phyloP scores from a whole-genome alignment of 164 flowering plant genomes.

The Vitis rotundifolia region DNA sequence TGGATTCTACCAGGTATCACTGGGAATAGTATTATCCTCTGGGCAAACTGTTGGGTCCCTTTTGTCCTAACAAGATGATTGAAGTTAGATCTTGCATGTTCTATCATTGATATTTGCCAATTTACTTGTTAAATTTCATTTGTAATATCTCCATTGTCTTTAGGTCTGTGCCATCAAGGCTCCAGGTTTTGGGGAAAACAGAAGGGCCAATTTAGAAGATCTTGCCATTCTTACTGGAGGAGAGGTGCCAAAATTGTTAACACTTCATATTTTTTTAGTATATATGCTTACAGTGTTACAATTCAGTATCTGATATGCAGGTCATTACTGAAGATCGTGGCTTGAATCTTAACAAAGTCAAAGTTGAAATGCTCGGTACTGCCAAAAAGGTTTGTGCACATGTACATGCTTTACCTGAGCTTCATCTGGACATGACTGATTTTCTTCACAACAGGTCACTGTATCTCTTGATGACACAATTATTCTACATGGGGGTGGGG shows the following conservation, averaged over 20 bases:
- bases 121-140: background rate
- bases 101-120: background rate
- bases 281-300: constrained; percentile 4
- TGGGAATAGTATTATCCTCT: too few species aligned
- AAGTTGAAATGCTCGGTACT: constrained; percentile 70
- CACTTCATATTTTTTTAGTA: background rate
- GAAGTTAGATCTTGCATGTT: background rate
- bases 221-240: constrained; percentile 84
- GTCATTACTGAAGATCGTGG: constrained; percentile 72
- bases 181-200: constrained; percentile 93
- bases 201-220: constrained; percentile 77
- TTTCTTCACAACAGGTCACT: constrained; percentile 44
- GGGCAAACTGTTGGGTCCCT: background rate
- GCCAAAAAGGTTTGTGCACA: constrained; percentile 69
- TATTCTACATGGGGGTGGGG: constrained; percentile 82
- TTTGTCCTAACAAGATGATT: background rate
- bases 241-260: constrained; percentile 48
- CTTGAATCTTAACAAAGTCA: constrained; percentile 57
- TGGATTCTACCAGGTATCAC: too few species aligned
- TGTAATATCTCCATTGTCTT: constrained; percentile 12
- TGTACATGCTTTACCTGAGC: constrained; percentile 1
- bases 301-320: constrained; percentile 35
- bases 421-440: background rate
- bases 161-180: constrained; percentile 91
- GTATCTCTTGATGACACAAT: constrained; percentile 84